Evolutionary conservation across 2,329 filamentous ascomycete genomes (phyloP).

Genomic region (Amauroascus verrucosus): DNA sequence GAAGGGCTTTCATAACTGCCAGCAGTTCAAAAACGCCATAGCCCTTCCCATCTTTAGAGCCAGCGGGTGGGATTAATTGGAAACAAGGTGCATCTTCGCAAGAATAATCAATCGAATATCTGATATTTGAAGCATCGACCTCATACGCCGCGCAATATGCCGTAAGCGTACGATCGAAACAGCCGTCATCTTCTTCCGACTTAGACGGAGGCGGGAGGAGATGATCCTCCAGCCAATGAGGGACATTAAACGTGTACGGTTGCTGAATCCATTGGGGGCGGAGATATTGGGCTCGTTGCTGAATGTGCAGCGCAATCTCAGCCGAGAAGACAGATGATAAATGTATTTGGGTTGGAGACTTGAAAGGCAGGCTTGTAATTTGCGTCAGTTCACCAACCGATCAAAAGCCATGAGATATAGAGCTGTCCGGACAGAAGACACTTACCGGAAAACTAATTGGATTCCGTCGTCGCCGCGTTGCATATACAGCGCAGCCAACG

Average conservation of each 20-base stretch:
- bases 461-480: slow-evolving; percentile 56
- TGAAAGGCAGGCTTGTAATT: slow-evolving; percentile 42
- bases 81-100: slow-evolving; percentile 60
- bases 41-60: slow-evolving; percentile 37
- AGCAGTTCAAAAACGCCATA: slow-evolving; percentile 56
- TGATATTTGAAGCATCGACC: slow-evolving; percentile 56
- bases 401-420: neutral
- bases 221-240: slow-evolving; percentile 45
- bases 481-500: slow-evolving; percentile 49
- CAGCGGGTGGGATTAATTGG: slow-evolving; percentile 49
- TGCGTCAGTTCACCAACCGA: neutral
- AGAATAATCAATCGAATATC: slow-evolving; percentile 50
- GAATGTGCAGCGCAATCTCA: slow-evolving; percentile 54
- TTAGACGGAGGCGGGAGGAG: slow-evolving; percentile 36
- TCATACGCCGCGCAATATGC: slow-evolving; percentile 62
- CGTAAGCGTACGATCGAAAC: slow-evolving; percentile 56
- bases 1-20: slow-evolving; percentile 56
- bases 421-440: neutral
- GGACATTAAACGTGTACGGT: slow-evolving; percentile 53
- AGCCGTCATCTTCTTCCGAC: slow-evolving; percentile 49
- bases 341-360: slow-evolving; percentile 46
- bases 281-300: slow-evolving; percentile 52
- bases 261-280: slow-evolving; percentile 56
- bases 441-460: slow-evolving; percentile 52
- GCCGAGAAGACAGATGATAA: slow-evolving; percentile 54